Percentiles rank a stretch among this genome's conserved stretches.
Conservation (phyloP, 352 stramenopile species). For the Globisporangium orthogonon region DNA sequence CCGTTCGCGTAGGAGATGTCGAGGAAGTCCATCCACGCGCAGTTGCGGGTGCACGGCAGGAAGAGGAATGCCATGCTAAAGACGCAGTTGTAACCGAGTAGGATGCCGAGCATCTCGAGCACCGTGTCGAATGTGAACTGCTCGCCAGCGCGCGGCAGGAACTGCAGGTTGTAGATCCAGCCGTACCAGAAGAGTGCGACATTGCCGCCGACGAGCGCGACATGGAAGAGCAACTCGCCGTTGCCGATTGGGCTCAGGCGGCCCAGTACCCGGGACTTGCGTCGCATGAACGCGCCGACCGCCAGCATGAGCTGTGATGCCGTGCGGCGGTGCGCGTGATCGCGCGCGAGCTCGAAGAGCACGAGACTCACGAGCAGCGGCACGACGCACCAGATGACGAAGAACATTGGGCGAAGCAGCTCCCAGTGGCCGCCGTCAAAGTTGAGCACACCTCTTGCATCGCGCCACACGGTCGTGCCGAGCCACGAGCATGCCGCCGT, state of each 20-base stretch:
- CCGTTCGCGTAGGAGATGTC: conserved; percentile 56
- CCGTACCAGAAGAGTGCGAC: conserved; percentile 40
- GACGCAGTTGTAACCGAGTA: conserved; percentile 44
- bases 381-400: conserved; percentile 41
- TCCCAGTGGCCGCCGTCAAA: conserved; percentile 34
- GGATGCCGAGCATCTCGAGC: conserved; percentile 32
- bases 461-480: conserved; percentile 12
- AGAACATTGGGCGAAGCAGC: conserved; percentile 48
- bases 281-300: conserved; percentile 35
- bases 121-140: conserved; percentile 40
- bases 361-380: conserved; percentile 36
- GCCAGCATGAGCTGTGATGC: conserved; percentile 18
- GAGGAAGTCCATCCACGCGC: conserved; percentile 61
- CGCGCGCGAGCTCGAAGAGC: conserved; percentile 31
- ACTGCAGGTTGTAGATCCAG: conserved; percentile 33
- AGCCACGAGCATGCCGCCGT: conserved; percentile 23
- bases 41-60: conserved; percentile 47
- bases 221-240: conserved; percentile 60
- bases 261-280: conserved; percentile 25
- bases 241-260: conserved; percentile 29
- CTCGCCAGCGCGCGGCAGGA: conserved; percentile 17
- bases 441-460: conserved; percentile 10
- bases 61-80: conserved; percentile 67
- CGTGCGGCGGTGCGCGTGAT: conserved; percentile 12
- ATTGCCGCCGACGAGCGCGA: conserved; percentile 39